phyloP scores from a whole-genome alignment of 257 asterid species.

The Fraxinus pennsylvanica region DNA sequence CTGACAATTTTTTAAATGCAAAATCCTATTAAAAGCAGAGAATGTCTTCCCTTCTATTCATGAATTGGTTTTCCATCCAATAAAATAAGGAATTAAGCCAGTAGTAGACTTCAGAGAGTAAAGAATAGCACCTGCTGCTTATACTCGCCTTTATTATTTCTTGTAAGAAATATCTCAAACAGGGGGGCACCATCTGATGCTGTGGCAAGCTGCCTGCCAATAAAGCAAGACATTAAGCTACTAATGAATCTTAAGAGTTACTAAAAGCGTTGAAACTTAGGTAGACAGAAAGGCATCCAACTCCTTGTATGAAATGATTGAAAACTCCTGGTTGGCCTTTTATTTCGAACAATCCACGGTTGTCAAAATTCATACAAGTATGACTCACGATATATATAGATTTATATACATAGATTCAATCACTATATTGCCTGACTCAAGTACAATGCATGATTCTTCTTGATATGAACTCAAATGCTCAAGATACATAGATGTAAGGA shows the following conservation, averaged over 20 bases:
- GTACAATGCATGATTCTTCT: neutral
- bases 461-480: neutral
- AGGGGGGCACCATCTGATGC: constrained; percentile 72
- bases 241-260: constrained; percentile 16
- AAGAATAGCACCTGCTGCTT: constrained; percentile 71
- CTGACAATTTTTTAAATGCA: constrained; percentile 12
- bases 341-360: neutral
- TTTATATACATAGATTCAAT: neutral
- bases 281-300: constrained; percentile 13
- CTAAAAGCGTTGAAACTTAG: constrained; percentile 10
- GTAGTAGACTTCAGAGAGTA: constrained; percentile 13
- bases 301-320: neutral
- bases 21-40: constrained; percentile 10
- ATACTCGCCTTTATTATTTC: constrained; percentile 56
- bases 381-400: neutral
- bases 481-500: neutral
- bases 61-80: neutral
- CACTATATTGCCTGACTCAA: neutral
- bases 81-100: neutral
- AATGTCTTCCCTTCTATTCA: constrained; percentile 3
- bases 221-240: constrained; percentile 20
- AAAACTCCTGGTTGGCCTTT: constrained; percentile 6
- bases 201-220: constrained; percentile 84
- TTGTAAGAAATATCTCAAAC: constrained; percentile 81
- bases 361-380: neutral